A percentile compares a stretch with the other conserved stretches of the same genome.
These are phyloP conservation scores for Starmerella bacillaris DNA, from an alignment of 805 yeast genomes.

Conservation along the genomic window DNA sequence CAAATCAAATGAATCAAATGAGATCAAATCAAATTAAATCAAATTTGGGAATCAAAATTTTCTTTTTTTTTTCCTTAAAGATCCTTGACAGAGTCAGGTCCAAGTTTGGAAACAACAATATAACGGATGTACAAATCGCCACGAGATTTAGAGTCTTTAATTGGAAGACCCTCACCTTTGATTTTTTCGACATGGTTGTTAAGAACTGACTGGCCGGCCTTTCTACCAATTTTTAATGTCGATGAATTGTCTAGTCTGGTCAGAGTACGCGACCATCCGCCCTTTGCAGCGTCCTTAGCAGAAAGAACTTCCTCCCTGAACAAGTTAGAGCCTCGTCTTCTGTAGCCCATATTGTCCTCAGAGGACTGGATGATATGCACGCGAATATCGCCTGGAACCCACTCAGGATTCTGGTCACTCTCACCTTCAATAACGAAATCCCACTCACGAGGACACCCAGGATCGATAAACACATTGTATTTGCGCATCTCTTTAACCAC, in stretches of 20 bases:
- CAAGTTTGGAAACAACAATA: conserved; percentile 22
- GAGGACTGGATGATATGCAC: conserved; percentile 42
- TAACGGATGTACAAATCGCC: conserved; percentile 36
- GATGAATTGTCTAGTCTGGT: conserved; percentile 48
- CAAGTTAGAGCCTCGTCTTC: conserved; percentile 56
- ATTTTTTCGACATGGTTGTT: conserved; percentile 59
- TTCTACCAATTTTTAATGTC: conserved; percentile 32
- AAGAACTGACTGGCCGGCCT: conserved; percentile 33
- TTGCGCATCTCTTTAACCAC: conserved; percentile 38
- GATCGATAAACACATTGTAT: conserved; percentile 43
- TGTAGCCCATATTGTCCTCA: conserved; percentile 51
- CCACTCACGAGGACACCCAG: conserved; percentile 51
- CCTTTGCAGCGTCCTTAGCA: conserved; percentile 50
- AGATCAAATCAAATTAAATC: too few species aligned
- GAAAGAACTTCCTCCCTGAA: conserved; percentile 68
- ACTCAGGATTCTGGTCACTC: conserved; percentile 71
- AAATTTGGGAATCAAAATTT: too few species aligned
- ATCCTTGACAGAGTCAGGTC: too few species aligned
- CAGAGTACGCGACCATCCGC: conserved; percentile 64
- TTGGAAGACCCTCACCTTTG: conserved; percentile 76
- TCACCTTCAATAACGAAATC: conserved; percentile 48
- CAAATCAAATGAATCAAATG: too few species aligned
- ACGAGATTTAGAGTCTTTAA: conserved; percentile 27
- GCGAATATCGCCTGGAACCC: conserved; percentile 61
- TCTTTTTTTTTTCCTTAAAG: too few species aligned